Evolutionary conservation across 768 basidiomycete species (phyloP).

Genomic region (Kwoniella pini): DNA sequence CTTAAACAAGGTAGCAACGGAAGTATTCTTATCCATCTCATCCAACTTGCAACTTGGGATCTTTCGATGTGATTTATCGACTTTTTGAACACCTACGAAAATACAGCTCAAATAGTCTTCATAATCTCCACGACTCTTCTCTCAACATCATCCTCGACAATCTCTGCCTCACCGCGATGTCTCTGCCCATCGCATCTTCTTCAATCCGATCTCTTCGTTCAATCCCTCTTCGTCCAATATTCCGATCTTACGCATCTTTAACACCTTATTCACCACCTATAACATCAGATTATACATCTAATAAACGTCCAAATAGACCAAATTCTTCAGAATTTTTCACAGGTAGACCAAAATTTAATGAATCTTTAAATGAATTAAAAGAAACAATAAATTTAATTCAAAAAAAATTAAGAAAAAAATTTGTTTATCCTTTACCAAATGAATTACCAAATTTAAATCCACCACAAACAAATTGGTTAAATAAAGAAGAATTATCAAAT

Average conservation of each 20-base stretch:
- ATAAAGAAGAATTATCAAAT: slow-evolving; percentile 62
- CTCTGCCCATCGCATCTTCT: slow-evolving; percentile 7
- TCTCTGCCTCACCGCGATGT: no score
- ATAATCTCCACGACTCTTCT: no score
- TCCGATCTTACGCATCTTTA: slow-evolving; percentile 14
- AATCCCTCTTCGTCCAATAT: not conserved
- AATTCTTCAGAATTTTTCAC: slow-evolving; percentile 80
- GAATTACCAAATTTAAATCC: slow-evolving; percentile 63
- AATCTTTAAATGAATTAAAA: slow-evolving; percentile 69
- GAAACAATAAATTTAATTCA: slow-evolving; percentile 64
- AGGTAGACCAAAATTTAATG: slow-evolving; percentile 71
- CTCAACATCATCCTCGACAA: no score
- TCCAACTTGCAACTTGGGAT: not conserved
- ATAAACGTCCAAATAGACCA: slow-evolving; percentile 42
- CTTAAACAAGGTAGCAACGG: no score
- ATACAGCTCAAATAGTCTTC: no score
- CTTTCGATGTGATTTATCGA: slow-evolving; percentile 5
- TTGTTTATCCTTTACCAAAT: slow-evolving; percentile 79
- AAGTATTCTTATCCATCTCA: no score
- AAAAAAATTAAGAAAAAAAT: slow-evolving; percentile 63
- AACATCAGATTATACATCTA: not conserved
- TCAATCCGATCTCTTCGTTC: slow-evolving; percentile 13
- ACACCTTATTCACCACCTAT: slow-evolving; percentile 16
- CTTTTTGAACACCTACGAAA: no score
- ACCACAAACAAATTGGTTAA: slow-evolving; percentile 70